These are phyloP conservation scores for Paecilomyces sp. DNA, from an alignment of 2,329 filamentous ascomycete species.

Conservation along the genomic window DNA sequence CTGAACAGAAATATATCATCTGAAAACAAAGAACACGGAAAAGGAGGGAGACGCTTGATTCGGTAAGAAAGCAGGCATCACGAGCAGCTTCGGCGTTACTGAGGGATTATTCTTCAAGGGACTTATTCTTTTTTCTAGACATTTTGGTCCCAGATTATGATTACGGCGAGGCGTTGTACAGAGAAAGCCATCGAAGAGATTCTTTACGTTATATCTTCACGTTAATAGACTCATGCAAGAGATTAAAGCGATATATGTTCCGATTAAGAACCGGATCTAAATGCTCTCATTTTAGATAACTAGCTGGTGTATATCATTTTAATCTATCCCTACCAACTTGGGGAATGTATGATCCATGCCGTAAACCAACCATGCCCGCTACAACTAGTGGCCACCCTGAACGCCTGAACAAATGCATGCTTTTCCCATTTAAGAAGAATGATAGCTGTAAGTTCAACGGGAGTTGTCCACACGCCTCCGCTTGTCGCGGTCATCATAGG, in stretches of 20 bases:
- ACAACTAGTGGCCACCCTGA: background rate
- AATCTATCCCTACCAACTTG: background rate
- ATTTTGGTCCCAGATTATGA: background rate
- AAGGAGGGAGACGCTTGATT: background rate
- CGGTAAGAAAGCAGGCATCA: background rate
- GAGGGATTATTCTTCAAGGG: background rate
- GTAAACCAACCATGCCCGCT: background rate
- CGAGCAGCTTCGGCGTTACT: background rate
- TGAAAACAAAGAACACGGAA: background rate
- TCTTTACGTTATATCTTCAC: background rate
- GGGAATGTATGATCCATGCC: background rate
- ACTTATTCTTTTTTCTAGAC: background rate
- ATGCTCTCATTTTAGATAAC: background rate
- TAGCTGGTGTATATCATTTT: background rate
- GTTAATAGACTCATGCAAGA: background rate
- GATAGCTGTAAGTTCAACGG: conserved; percentile 2
- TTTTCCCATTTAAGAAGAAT: background rate
- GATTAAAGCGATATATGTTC: background rate
- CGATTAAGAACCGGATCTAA: background rate
- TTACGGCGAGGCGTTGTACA: background rate
- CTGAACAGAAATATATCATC: background rate
- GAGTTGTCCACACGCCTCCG: conserved; percentile 28
- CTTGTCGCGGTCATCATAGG: conserved; percentile 36
- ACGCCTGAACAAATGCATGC: background rate
- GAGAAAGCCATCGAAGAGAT: background rate